phyloP scores from a whole-genome alignment of 23 red algal species.

The Gracilaria domingensis region DNA sequence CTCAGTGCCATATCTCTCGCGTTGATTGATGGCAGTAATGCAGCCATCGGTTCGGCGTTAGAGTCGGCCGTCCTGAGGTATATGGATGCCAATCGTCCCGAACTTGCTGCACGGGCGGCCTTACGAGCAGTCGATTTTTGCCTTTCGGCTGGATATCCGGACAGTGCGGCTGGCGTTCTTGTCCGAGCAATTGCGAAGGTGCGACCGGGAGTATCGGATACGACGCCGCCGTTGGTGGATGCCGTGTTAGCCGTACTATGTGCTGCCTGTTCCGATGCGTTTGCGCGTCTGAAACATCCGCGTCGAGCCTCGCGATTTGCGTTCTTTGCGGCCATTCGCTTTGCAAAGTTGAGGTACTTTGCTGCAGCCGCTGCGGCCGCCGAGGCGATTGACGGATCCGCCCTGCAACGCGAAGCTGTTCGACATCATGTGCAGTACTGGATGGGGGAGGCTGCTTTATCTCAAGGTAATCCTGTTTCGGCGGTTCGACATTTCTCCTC shows the following conservation, averaged over 20 bases:
- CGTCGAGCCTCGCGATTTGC: constrained; percentile 55
- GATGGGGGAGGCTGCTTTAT: constrained; percentile 43
- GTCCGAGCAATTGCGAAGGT: constrained; percentile 29
- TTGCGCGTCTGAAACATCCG: constrained; percentile 7
- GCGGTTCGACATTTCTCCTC: constrained; percentile 43
- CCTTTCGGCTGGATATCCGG: constrained; percentile 49
- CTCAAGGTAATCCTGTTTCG: neutral
- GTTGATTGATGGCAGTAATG: constrained; percentile 43
- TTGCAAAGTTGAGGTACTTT: constrained; percentile 36
- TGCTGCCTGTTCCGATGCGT: constrained; percentile 20
- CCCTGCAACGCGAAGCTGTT: constrained; percentile 31
- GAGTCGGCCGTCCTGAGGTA: constrained; percentile 46
- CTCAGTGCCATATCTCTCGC: constrained; percentile 33
- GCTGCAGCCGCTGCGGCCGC: constrained; percentile 42
- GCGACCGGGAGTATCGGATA: constrained; percentile 2
- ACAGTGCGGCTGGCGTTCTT: constrained; percentile 64
- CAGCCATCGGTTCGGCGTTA: constrained; percentile 26
- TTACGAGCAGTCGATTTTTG: constrained; percentile 66
- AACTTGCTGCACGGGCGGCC: constrained; percentile 55
- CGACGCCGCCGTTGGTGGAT: constrained; percentile 42
- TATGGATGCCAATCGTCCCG: constrained; percentile 40
- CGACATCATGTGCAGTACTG: constrained; percentile 56
- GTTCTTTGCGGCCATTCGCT: constrained; percentile 40
- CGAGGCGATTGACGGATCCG: constrained; percentile 31
- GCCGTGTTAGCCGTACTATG: constrained; percentile 37